Percentiles rank a stretch among this genome's conserved stretches.
Evolutionary conservation across 1,284 basidiomycete genomes (phyloP).

Genomic region (Malassezia slooffiae): DNA sequence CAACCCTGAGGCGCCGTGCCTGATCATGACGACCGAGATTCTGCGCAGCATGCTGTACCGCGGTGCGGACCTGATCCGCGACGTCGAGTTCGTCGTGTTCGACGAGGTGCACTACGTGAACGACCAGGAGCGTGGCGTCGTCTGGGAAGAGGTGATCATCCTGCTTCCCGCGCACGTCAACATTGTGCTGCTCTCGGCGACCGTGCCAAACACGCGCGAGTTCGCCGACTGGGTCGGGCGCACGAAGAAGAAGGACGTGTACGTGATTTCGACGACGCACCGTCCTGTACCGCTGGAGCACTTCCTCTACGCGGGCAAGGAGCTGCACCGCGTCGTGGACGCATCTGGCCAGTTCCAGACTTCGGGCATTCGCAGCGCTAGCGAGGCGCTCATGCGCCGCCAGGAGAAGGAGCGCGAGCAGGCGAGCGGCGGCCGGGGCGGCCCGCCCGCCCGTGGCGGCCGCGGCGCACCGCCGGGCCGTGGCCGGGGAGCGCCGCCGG

Average conservation of each 20-base stretch:
- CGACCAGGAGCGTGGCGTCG: slow-evolving; percentile 96
- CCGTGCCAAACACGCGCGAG: slow-evolving; percentile 86
- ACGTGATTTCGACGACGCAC: slow-evolving; percentile 93
- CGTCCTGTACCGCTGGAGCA: slow-evolving; percentile 95
- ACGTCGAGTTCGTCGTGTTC: slow-evolving; percentile 99
- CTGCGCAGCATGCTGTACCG: slow-evolving; percentile 71
- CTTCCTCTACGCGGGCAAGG: slow-evolving; percentile 83
- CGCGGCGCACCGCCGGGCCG: slow-evolving; percentile 35
- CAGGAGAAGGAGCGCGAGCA: slow-evolving; percentile 94
- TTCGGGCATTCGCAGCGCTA: slow-evolving; percentile 59
- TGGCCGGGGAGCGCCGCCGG: slow-evolving; percentile 17
- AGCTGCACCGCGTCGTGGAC: slow-evolving; percentile 85
- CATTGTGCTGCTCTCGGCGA: slow-evolving; percentile 75
- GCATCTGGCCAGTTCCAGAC: slow-evolving; percentile 61
- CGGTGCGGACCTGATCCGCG: slow-evolving; percentile 91
- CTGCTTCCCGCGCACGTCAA: slow-evolving; percentile 42
- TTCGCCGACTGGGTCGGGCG: slow-evolving; percentile 99
- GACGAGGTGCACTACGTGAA: slow-evolving; percentile 99
- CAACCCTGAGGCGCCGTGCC: slow-evolving; percentile 90
- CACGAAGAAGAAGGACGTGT: slow-evolving; percentile 98
- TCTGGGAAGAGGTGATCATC: slow-evolving; percentile 99
- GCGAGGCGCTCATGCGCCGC: slow-evolving; percentile 75
- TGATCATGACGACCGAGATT: slow-evolving; percentile 88
- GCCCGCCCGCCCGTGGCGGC: slow-evolving; percentile 53
- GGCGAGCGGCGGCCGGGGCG: slow-evolving; percentile 62